Conservation (phyloP, 1,139 yeast genomes). For the Protomyces pachydermus region DNA sequence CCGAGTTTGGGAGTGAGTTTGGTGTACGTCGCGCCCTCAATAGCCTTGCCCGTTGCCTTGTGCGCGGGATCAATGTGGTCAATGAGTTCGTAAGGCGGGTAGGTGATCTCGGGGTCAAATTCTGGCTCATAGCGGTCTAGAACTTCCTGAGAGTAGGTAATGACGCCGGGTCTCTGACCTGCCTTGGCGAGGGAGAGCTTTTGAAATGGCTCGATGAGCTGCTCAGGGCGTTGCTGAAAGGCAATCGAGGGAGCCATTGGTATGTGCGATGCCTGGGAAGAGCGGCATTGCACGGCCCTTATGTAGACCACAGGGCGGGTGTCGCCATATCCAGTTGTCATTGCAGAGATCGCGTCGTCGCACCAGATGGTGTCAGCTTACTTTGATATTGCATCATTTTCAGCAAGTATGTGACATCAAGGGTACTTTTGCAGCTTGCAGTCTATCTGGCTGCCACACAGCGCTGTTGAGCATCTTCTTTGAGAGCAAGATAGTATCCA, state of each 20-base stretch:
- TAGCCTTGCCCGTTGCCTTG: constrained; percentile 13
- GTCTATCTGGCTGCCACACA: too few species aligned
- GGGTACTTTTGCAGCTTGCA: too few species aligned
- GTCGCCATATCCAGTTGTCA: background rate
- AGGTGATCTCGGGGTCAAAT: constrained; percentile 5
- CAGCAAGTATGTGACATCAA: too few species aligned
- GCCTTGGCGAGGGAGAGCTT: background rate
- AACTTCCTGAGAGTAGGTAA: constrained; percentile 1
- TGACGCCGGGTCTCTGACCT: constrained; percentile 4
- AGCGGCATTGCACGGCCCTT: too few species aligned
- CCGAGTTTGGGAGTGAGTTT: constrained; percentile 60
- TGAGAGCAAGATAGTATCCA: too few species aligned
- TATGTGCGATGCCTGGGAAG: too few species aligned
- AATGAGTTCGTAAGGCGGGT: constrained; percentile 8
- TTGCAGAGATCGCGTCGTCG: background rate
- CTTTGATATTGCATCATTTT: too few species aligned
- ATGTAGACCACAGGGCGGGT: background rate
- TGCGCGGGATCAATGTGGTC: constrained; percentile 23
- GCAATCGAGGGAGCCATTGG: constrained; percentile 20
- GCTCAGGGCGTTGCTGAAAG: constrained; percentile 2
- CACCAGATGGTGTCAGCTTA: too few species aligned
- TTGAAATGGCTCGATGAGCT: background rate
- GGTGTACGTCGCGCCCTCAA: constrained; percentile 6
- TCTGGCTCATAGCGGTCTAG: constrained; percentile 19
- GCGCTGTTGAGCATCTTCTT: too few species aligned